phyloP scores from a whole-genome alignment of 331 rosid species.

The Malus hybrid region DNA sequence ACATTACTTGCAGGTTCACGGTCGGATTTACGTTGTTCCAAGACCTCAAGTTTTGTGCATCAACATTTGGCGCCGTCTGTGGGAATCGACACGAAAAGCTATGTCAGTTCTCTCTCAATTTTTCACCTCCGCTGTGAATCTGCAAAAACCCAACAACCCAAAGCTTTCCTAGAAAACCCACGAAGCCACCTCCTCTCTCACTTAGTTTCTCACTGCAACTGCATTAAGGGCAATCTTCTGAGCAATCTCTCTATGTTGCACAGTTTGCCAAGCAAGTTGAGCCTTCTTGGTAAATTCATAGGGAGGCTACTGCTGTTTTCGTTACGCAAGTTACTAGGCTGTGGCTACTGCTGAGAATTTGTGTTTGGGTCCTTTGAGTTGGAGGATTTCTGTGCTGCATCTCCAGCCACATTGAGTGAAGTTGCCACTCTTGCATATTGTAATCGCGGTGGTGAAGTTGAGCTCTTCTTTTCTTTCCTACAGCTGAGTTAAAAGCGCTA shows the following conservation, averaged over 20 bases:
- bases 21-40: too few species aligned
- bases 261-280: conserved; percentile 68
- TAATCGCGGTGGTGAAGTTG: conserved; percentile 71
- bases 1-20: too few species aligned
- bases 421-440: conserved; percentile 30
- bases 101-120: too few species aligned
- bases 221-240: conserved; percentile 93
- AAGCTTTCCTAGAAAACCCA: too few species aligned
- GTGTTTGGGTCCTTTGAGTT: conserved; percentile 13
- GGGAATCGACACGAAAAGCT: too few species aligned
- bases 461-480: conserved; percentile 80
- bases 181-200: too few species aligned
- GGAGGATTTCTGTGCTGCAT: conserved; percentile 32
- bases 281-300: conserved; percentile 70
- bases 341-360: conserved; percentile 31
- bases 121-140: too few species aligned
- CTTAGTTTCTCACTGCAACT: not conserved
- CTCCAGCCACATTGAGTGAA: conserved; percentile 35
- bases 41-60: too few species aligned
- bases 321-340: conserved; percentile 43
- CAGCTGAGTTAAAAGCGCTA: conserved; percentile 76
- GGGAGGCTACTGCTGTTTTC: conserved; percentile 49
- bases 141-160: too few species aligned
- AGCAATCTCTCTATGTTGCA: conserved; percentile 82
- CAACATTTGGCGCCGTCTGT: too few species aligned